Evolutionary conservation across 192 early-diverging fungal genomes (phyloP), one percentile per base, ranked within the genome.

Genomic region (Phycomyces blakesleeanus): DNA sequence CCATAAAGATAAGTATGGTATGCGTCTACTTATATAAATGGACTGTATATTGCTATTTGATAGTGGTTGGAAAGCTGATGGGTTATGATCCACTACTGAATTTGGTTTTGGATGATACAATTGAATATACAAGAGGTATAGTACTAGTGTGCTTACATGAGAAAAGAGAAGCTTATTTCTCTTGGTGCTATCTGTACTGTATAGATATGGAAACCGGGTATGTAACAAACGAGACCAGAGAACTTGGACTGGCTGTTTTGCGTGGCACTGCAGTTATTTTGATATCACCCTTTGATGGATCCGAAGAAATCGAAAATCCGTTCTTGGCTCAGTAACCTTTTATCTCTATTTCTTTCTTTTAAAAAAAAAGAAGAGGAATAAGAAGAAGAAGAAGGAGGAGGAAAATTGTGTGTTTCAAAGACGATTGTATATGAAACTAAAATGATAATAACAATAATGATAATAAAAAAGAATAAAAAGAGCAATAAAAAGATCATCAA

Each of bases 61-160:
- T 74, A 97, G 96, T 97, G 34, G 83, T 86, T 16, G 95, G 96
- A 38, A 83, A 83, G 14, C 78, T 98, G 47, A 95, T 96, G 77
- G 95, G 95, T 15, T 94, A 86, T 58, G 96, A 98, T 75, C 94
- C 83, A 38, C 82, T 98, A 49, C 72, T 92, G 57, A 98, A 98
- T 74, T 84, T 98, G 50, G 95, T 98, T 5, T 76, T 98, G 54
- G 95, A 98, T 72, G 87, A 97, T 27, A 91, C 93, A 0, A 87
- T 87, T 38, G 96, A 98, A 71, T 83, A 83, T 47, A 41, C 92
- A 12, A 79, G 83, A 78, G 87, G 89, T 89, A 82, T 75, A 63
- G 21, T 40, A 49, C 50, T 9, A 59, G 1, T 8, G 16, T 55
- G 7, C 5, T 4, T n/a, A n/a, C 4, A 18, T 3, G 44, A 61